Evolutionary conservation across 495 filamentous ascomycete genomes (phyloP).

Genomic region (Durotheca rogersii): DNA sequence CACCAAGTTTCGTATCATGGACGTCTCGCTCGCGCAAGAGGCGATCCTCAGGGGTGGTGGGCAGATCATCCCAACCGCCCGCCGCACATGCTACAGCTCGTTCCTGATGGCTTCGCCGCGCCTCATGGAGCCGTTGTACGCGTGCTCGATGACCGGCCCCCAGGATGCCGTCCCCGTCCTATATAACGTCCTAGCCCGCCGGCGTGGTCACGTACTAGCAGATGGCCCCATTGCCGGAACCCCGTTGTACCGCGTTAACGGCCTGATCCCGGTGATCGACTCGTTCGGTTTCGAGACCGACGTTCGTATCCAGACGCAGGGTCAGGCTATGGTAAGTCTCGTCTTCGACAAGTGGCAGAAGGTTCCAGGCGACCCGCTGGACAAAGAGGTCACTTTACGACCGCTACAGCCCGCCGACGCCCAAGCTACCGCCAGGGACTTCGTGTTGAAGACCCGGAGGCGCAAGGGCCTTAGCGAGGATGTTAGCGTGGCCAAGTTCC

Average conservation of each 20-base stretch:
- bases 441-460: conserved; percentile 91
- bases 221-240: conserved; percentile 95
- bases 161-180: conserved; percentile 84
- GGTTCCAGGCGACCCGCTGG: conserved; percentile 92
- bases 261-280: conserved; percentile 93
- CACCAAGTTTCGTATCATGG: conserved; percentile 91
- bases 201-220: conserved; percentile 87
- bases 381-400: conserved; percentile 76
- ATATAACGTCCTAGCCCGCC: conserved; percentile 86
- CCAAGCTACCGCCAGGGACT: conserved; percentile 88
- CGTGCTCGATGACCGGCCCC: conserved; percentile 87
- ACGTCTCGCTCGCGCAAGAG: conserved; percentile 81
- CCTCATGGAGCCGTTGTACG: conserved; percentile 94
- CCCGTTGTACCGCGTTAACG: conserved; percentile 87
- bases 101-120: conserved; percentile 96
- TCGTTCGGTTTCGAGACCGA: conserved; percentile 98
- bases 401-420: conserved; percentile 84
- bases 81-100: conserved; percentile 87
- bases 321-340: conserved; percentile 83
- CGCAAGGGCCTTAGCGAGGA: conserved; percentile 95
- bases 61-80: conserved; percentile 93
- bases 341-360: conserved; percentile 95
- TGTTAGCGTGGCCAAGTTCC: conserved; percentile 89
- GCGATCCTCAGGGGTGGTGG: conserved; percentile 93
- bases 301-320: conserved; percentile 91